phyloP scores from a whole-genome alignment of 345 rosid species.

The Eutrema japonicum region DNA sequence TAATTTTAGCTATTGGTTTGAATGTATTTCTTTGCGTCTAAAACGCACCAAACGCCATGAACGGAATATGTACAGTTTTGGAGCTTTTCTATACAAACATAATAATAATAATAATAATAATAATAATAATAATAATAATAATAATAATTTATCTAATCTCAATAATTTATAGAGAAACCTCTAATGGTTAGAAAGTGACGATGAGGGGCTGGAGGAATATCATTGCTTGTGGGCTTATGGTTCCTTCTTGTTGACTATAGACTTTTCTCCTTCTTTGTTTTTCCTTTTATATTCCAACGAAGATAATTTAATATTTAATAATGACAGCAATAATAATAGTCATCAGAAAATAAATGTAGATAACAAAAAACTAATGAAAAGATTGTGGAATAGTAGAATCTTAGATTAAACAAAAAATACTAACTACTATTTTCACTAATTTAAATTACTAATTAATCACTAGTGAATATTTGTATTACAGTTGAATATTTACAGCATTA shows the following conservation, averaged over 20 bases:
- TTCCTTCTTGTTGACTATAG: slow-evolving; percentile 46
- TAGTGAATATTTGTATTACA: not conserved
- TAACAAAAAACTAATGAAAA: not conserved
- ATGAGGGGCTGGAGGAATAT: slow-evolving; percentile 41
- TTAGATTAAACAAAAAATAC: not conserved
- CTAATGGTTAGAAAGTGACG: slow-evolving; percentile 44
- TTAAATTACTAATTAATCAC: not conserved
- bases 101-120: too few relatives aligned
- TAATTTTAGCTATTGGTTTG: slow-evolving; percentile 5
- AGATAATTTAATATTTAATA: slow-evolving; percentile 4
- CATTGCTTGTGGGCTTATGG: slow-evolving; percentile 44
- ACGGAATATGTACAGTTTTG: not conserved
- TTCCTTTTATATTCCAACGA: slow-evolving; percentile 31
- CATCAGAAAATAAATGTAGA: not conserved
- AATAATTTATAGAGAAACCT: slow-evolving; percentile 25
- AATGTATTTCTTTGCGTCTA: slow-evolving; percentile 27
- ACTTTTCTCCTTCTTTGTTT: slow-evolving; percentile 39
- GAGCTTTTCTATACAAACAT: not conserved
- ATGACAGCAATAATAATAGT: not conserved
- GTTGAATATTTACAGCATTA: not conserved
- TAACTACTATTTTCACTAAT: not conserved
- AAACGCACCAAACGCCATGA: slow-evolving; percentile 16
- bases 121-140: too few relatives aligned
- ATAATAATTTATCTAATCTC: not conserved
- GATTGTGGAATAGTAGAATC: not conserved